Conservation (phyloP, 1,284 basidiomycete species). For the Waitea zeae region DNA sequence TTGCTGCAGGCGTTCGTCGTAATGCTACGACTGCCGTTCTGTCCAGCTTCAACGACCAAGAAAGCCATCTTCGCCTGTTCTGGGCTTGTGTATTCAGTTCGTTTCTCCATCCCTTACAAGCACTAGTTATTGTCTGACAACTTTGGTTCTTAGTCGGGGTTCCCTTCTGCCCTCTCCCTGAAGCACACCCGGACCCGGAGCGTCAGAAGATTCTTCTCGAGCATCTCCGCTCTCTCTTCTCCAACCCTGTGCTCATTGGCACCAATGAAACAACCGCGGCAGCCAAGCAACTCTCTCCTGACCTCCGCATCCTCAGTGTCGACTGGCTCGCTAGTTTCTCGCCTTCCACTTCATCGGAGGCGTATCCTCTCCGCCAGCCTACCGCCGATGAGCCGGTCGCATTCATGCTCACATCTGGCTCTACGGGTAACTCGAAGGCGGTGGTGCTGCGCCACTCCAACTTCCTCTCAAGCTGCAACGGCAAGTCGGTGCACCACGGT, state of each 20-base stretch:
- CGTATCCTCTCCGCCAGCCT: constrained; percentile 2
- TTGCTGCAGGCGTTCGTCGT: constrained; percentile 5
- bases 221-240: constrained; percentile 7
- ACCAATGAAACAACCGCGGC: constrained; percentile 4
- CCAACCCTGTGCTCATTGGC: constrained; percentile 7
- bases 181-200: constrained; percentile 9
- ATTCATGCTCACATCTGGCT: constrained; percentile 15
- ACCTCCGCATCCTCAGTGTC: constrained; percentile 3
- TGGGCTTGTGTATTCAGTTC: constrained; percentile 10
- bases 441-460: constrained; percentile 12
- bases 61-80: constrained; percentile 9
- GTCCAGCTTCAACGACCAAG: constrained; percentile 8
- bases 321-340: constrained; percentile 5
- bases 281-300: constrained; percentile 4
- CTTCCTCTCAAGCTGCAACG: constrained; percentile 8
- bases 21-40: constrained; percentile 6
- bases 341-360: neutral
- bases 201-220: constrained; percentile 7
- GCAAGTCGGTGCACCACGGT: constrained; percentile 9
- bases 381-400: constrained; percentile 5
- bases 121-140: neutral
- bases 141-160: constrained; percentile 7
- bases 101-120: neutral
- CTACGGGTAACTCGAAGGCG: constrained; percentile 17
- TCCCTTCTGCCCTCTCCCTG: constrained; percentile 9